Conservation (phyloP, 2,329 filamentous ascomycete species). For the Botrytis paeoniae region DNA sequence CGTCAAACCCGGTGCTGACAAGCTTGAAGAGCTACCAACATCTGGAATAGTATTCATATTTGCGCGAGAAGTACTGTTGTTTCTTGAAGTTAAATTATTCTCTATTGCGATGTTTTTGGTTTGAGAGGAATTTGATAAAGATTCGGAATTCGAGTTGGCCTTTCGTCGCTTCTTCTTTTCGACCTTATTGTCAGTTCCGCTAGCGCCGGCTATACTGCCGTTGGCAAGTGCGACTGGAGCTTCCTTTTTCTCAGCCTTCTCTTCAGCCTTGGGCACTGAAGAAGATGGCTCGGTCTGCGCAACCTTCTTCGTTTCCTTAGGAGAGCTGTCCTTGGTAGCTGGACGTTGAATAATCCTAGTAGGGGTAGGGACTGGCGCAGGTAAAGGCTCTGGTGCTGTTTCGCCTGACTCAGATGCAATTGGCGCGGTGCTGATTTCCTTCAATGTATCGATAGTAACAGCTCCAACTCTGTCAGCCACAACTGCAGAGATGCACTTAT, state of each 20-base stretch:
- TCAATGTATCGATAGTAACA: conserved; percentile 67
- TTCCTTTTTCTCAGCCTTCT: conserved; percentile 41
- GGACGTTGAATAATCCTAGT: conserved; percentile 33
- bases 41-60: conserved; percentile 24
- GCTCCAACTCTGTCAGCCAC: conserved; percentile 72
- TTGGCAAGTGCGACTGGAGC: conserved; percentile 25
- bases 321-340: conserved; percentile 29
- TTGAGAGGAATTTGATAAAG: conserved; percentile 25
- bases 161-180: conserved; percentile 74
- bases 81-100: conserved; percentile 34
- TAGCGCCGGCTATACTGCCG: conserved; percentile 30
- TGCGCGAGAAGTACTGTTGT: conserved; percentile 30
- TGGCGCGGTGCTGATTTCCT: conserved; percentile 41
- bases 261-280: conserved; percentile 37
- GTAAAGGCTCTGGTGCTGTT: conserved; percentile 22
- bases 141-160: conserved; percentile 44
- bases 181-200: conserved; percentile 49
- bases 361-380: conserved; percentile 29
- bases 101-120: conserved; percentile 37
- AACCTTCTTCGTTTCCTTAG: conserved; percentile 35
- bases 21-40: conserved; percentile 19
- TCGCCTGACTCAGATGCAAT: conserved; percentile 20
- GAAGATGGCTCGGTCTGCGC: conserved; percentile 25
- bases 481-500: conserved; percentile 77
- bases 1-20: conserved; percentile 38